Base-by-base conservation (phyloP, 2,329 filamentous ascomycete species). In the Hymenoscyphus linearis region DNA sequence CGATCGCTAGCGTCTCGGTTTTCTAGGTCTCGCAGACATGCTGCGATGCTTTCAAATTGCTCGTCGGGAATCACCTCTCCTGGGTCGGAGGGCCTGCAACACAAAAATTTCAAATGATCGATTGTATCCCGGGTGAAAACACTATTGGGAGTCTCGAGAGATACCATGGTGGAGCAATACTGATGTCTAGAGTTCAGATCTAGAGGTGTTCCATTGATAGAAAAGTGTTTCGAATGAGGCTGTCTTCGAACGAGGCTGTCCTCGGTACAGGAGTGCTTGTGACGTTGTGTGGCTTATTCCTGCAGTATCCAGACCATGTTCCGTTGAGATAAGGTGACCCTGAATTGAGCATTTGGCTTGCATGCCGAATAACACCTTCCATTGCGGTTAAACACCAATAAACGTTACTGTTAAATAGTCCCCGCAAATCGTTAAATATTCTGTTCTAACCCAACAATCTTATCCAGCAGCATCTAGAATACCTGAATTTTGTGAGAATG, bases 21-120 rank as follows among this genome's bases (percentile, higher is more conserved):
- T 16, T 34, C 47, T 22, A 61, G 59, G 13, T 55, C 55, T 16
- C 40, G 31, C 31, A 61, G 55, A 40, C 59, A 61, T 44, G 52
- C 27, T 35, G 59, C 36, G 37, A 61, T 61, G 7, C 50, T 37
- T 35, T 61, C 44, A 13, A 61, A 53, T 18, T 54, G 26, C 12
- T 35, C 34, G 26, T 61, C 59, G 5, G 55, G 16, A 14, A 62
- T 58, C 31, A 62, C 34, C 16, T 12, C 52, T 14, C 2, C 25
- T 25, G 7, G 16, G 25, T 25, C 52, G 27, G 50, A 34, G 16
- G 25, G 25, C 16, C 7, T 22, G 25, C 26, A 25, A 5, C 53
- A 55, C 18, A 55, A 14, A n/a, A 2, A 14, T 34, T 4, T 13
- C 27, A 53, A 53, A 31, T 53, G 13, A 13, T 53, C 52, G 12